A percentile compares a stretch with the other conserved stretches of the same genome.
These are phyloP conservation scores for Candida pseudoglaebosa DNA, from an alignment of 805 yeast species.

Conservation along the genomic window DNA sequence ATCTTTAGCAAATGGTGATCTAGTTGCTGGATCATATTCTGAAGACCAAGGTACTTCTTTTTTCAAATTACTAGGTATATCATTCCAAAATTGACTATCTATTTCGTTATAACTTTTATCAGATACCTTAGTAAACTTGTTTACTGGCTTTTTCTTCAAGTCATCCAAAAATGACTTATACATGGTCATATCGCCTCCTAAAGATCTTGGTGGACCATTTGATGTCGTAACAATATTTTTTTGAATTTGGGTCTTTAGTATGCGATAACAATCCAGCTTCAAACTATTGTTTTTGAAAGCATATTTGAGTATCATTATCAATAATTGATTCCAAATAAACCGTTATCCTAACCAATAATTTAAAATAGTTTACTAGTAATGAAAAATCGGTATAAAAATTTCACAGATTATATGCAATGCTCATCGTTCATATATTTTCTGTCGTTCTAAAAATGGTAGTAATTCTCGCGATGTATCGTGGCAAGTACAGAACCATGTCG, in stretches of 20 bases:
- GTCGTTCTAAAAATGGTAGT: neutral
- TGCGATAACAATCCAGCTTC: neutral
- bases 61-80: conserved; percentile 6
- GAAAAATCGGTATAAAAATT: neutral
- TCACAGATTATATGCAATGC: conserved; percentile 1
- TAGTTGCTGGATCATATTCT: conserved; percentile 34
- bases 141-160: conserved; percentile 7
- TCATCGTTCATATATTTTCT: neutral
- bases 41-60: conserved; percentile 34
- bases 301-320: conserved; percentile 1
- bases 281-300: neutral
- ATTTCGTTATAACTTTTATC: conserved; percentile 4
- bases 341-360: neutral
- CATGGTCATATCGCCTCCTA: conserved; percentile 11
- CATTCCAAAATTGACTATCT: conserved; percentile 1
- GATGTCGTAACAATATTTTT: conserved; percentile 1
- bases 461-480: too few relatives aligned
- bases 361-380: too few relatives aligned
- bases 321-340: neutral
- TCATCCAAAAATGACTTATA: conserved; percentile 12
- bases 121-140: neutral
- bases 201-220: neutral
- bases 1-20: conserved; percentile 49
- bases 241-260: conserved; percentile 1
- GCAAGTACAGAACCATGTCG: too few relatives aligned